phyloP scores from a whole-genome alignment of 495 filamentous ascomycete species.

The Podospora pseudopauciseta region DNA sequence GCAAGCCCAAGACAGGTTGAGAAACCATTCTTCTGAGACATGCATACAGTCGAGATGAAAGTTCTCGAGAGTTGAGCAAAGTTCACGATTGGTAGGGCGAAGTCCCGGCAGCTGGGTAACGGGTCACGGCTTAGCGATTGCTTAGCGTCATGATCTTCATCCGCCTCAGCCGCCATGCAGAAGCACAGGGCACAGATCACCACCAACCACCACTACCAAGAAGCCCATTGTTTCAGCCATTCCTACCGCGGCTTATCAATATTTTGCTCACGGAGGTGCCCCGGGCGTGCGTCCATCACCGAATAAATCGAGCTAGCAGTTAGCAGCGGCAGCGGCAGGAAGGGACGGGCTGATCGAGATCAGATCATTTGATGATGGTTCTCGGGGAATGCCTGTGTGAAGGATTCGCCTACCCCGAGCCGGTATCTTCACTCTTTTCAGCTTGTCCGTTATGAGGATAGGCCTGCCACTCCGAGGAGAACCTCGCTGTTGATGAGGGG shows the following conservation, averaged over 20 bases:
- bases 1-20: neutral
- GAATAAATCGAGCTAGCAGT: constrained; percentile 19
- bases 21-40: neutral
- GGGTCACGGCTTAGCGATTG: neutral
- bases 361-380: neutral
- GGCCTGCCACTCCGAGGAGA: neutral
- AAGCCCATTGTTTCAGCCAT: constrained; percentile 21
- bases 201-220: neutral
- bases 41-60: neutral
- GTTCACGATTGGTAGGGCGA: neutral
- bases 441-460: neutral
- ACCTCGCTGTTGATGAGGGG: neutral
- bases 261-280: neutral
- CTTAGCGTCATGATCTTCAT: constrained; percentile 27
- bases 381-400: neutral
- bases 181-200: neutral
- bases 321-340: neutral
- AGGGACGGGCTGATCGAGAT: neutral
- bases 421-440: neutral
- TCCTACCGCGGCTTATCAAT: constrained; percentile 1
- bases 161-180: constrained; percentile 23
- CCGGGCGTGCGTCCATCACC: constrained; percentile 1
- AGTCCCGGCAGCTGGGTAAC: constrained; percentile 4
- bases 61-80: neutral
- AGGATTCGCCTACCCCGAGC: neutral